Conservation (phyloP, 257 asterid genomes). For the Henckelia pumila region DNA sequence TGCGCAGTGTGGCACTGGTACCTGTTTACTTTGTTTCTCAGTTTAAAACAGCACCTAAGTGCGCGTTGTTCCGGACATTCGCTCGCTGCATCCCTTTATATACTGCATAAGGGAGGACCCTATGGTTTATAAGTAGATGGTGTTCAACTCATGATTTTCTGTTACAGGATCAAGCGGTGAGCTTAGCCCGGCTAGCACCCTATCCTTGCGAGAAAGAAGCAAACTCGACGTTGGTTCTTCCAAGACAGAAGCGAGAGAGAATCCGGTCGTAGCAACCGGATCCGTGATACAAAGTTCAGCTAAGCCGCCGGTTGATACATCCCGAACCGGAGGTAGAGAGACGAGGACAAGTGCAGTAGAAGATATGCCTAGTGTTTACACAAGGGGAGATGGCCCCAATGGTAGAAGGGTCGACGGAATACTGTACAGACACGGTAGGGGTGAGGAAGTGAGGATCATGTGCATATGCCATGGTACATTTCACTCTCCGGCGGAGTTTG, state of each 20-base stretch:
- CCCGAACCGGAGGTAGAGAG: constrained; percentile 41
- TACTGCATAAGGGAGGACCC: neutral
- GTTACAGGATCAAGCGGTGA: constrained; percentile 67
- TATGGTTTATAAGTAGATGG: neutral
- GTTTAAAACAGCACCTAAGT: neutral
- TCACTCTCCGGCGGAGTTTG: constrained; percentile 82
- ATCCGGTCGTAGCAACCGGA: constrained; percentile 28
- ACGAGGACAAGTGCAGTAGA: constrained; percentile 36
- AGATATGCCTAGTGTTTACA: constrained; percentile 89
- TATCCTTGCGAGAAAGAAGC: constrained; percentile 38
- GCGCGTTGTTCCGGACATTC: neutral
- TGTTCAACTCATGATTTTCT: neutral
- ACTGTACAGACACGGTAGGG: constrained; percentile 72
- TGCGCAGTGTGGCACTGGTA: neutral
- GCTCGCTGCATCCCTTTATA: neutral
- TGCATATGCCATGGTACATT: constrained; percentile 90
- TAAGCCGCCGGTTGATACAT: constrained; percentile 24
- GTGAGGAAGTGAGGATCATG: constrained; percentile 88
- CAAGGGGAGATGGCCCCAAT: constrained; percentile 80
- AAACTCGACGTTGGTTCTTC: constrained; percentile 48
- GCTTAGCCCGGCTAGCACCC: constrained; percentile 60
- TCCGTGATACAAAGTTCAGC: constrained; percentile 40
- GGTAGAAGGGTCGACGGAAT: constrained; percentile 94
- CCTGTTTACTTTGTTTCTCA: neutral
- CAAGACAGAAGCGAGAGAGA: constrained; percentile 34